A percentile compares a stretch with the other conserved stretches of the same genome.
Conservation (phyloP, 2,329 filamentous ascomycete species). For the Pseudovirgaria hyperparasitica region DNA sequence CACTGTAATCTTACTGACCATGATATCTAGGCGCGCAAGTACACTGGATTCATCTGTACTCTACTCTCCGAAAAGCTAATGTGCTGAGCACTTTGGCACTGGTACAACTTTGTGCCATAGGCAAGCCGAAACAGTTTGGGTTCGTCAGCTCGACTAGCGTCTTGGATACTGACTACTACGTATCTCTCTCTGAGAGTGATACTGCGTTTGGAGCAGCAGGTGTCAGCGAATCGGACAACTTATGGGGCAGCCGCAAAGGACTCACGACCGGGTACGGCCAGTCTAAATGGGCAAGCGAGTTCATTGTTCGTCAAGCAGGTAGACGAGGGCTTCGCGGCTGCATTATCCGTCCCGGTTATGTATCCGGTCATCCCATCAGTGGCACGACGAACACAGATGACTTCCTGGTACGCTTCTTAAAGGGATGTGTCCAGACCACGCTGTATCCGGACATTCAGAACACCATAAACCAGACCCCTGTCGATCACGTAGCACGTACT, state of each 20-base stretch:
- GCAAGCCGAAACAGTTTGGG: constrained; percentile 65
- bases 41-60: constrained; percentile 74
- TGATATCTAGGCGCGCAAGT: no score
- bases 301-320: constrained; percentile 66
- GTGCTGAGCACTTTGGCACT: constrained; percentile 70
- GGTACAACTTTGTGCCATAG: constrained; percentile 61
- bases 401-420: constrained; percentile 75
- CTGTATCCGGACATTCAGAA: constrained; percentile 67
- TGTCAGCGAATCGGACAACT: constrained; percentile 63
- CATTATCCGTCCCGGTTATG: constrained; percentile 74
- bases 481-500: constrained; percentile 69
- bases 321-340: constrained; percentile 60
- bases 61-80: constrained; percentile 58
- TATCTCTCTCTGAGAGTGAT: constrained; percentile 55
- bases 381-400: constrained; percentile 63
- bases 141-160: constrained; percentile 77
- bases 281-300: constrained; percentile 70
- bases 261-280: constrained; percentile 85
- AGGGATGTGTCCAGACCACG: constrained; percentile 73
- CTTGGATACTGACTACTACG: constrained; percentile 71
- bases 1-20: constrained; percentile 6
- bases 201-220: constrained; percentile 48
- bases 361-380: constrained; percentile 52
- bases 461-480: constrained; percentile 80
- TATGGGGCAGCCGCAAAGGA: constrained; percentile 62